Evolutionary conservation across 2,329 filamentous ascomycete genomes (phyloP).

Genomic region (Colletotrichum orbiculare): DNA sequence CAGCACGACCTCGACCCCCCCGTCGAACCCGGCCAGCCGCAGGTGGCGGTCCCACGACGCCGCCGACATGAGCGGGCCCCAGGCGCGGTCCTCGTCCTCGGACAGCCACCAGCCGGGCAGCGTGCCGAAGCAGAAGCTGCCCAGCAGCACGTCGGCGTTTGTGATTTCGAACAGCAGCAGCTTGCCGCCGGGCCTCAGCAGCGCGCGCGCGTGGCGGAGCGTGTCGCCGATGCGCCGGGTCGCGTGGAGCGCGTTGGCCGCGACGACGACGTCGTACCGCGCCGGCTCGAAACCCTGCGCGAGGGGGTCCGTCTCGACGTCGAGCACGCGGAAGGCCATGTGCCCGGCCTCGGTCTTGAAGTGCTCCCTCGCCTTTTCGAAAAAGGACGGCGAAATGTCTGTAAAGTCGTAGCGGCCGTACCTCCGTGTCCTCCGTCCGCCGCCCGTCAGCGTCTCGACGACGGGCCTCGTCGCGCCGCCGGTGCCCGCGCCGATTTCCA

Average conservation of each 20-base stretch:
- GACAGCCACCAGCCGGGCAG: conserved; percentile 48
- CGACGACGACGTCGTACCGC: conserved; percentile 45
- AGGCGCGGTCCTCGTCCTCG: conserved; percentile 41
- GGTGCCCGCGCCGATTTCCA: conserved; percentile 52
- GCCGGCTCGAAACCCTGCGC: conserved; percentile 42
- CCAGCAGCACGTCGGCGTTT: conserved; percentile 30
- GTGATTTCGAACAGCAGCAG: conserved; percentile 46
- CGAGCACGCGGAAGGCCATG: conserved; percentile 48
- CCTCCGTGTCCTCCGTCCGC: conserved; percentile 17
- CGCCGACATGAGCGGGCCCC: conserved; percentile 42
- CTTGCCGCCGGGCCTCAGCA: conserved; percentile 47
- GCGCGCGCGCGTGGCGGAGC: conserved; percentile 38
- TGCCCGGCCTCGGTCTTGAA: conserved; percentile 37
- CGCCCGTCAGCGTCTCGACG: conserved; percentile 38
- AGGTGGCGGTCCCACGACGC: conserved; percentile 39
- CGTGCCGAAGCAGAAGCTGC: conserved; percentile 43
- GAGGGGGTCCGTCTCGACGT: conserved; percentile 46
- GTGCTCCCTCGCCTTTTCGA: conserved; percentile 44
- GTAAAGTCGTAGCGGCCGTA: conserved; percentile 48
- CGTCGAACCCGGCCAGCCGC: conserved; percentile 35
- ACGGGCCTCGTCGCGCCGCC: conserved; percentile 44
- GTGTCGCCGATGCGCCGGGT: conserved; percentile 42
- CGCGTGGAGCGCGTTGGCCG: conserved; percentile 47
- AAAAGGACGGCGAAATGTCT: conserved; percentile 53
- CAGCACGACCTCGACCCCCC: conserved; percentile 40